A percentile compares a stretch with the other conserved stretches of the same genome.
Conservation (phyloP, 345 rosid genomes). For the Lepidium sativum region DNA sequence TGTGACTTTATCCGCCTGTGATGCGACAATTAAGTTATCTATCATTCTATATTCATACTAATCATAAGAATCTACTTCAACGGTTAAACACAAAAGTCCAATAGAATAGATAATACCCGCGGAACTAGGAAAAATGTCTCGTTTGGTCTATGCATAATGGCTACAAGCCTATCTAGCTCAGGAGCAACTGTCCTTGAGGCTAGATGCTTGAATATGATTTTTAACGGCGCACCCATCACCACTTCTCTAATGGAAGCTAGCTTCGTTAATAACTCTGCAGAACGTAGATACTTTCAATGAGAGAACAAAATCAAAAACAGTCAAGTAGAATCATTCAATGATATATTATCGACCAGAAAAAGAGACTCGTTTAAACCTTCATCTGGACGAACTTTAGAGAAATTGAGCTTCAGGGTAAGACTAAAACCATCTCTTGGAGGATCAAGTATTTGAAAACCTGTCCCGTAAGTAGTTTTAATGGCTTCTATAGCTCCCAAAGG, state of each 20-base stretch:
- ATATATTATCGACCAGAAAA: slow-evolving; percentile 26
- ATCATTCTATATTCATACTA: slow-evolving; percentile 5
- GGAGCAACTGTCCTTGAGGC: slow-evolving; percentile 64
- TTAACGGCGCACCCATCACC: slow-evolving; percentile 86
- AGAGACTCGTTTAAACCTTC: slow-evolving; percentile 67
- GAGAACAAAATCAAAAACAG: background rate
- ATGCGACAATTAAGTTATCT: slow-evolving; percentile 1
- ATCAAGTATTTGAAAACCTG: slow-evolving; percentile 83
- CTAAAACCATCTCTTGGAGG: slow-evolving; percentile 96
- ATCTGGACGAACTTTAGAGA: slow-evolving; percentile 73
- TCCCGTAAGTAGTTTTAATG: slow-evolving; percentile 70
- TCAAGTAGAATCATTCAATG: background rate
- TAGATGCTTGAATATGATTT: slow-evolving; percentile 60
- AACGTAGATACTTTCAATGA: background rate
- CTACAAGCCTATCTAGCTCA: slow-evolving; percentile 46
- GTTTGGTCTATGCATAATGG: slow-evolving; percentile 87
- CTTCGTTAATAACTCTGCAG: slow-evolving; percentile 63
- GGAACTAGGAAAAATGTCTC: slow-evolving; percentile 86
- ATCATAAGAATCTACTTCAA: background rate
- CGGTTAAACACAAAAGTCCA: background rate
- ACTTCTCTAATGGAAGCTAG: slow-evolving; percentile 89
- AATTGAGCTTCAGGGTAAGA: slow-evolving; percentile 84
- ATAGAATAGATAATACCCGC: slow-evolving; percentile 37
- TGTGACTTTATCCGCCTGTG: slow-evolving; percentile 77
- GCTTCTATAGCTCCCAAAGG: slow-evolving; percentile 97